Evolutionary conservation across 148 eudicot species (phyloP).

Genomic region (Arctostaphylos glauca): DNA sequence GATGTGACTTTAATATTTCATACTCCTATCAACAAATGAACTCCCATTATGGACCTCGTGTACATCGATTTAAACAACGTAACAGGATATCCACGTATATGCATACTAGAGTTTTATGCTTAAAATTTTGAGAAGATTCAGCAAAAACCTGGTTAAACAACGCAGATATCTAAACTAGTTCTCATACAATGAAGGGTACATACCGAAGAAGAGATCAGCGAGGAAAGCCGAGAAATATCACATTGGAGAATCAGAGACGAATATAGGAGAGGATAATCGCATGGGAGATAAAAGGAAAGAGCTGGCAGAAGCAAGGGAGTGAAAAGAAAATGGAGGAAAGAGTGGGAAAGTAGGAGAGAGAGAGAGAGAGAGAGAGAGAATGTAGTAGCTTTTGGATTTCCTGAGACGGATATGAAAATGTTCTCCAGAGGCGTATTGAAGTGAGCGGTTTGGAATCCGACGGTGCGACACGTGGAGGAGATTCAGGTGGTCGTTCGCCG

Average conservation of each 20-base stretch:
- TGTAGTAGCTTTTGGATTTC: background rate
- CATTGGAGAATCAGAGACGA: background rate
- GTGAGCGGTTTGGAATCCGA: conserved; percentile 6
- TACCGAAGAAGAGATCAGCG: background rate
- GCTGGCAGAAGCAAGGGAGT: background rate
- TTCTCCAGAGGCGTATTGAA: background rate
- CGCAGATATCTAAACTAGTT: background rate
- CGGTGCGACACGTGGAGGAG: conserved; percentile 6
- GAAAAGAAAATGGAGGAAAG: background rate
- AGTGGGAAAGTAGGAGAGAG: background rate
- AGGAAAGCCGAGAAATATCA: background rate
- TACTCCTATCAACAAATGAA: background rate
- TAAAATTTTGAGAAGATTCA: background rate
- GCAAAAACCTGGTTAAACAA: background rate
- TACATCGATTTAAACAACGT: background rate
- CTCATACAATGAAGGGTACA: background rate
- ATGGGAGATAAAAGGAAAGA: background rate
- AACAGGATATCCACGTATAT: background rate
- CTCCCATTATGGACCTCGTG: background rate
- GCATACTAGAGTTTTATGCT: background rate
- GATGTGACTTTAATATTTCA: background rate
- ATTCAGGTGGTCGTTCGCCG: background rate
- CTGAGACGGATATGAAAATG: conserved; percentile 5
- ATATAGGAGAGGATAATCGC: background rate
- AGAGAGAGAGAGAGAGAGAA: background rate